Base-by-base conservation (phyloP, 805 yeast genomes). In the Saturnispora saitoi region DNA sequence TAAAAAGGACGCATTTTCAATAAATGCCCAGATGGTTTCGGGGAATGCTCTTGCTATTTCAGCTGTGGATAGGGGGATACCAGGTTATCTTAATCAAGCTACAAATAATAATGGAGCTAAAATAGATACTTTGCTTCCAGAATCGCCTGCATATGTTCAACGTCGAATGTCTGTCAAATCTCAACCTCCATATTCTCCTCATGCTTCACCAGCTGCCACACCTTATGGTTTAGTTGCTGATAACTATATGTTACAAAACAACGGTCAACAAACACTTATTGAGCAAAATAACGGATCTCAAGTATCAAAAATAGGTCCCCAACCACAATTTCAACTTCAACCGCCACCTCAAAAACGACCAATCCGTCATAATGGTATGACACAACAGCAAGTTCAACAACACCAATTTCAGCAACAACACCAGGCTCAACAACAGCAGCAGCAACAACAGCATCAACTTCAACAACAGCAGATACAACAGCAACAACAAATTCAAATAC, bases 351-450 rank as follows among this genome's bases (percentile, higher is more conserved):
- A 32, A 17, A 26, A 28, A 6, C 31, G 28, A 24, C 31, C 44
- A n/a, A 15, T 22, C 22, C 50, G 38, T n/a, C 22, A 34, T 9
- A 34, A 15, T 17, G 38, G 38, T 6, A 43, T 38, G 32, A 32
- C 31, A 39, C 51, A 43, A 15, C 43, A 55, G 28, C 53, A 29
- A 11, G n/a, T 52, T 49, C 31, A 42, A 48, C 37, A 40, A 43
- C 28, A 51, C 43, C 48, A 37, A 9, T 47, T 36, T 11, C 59
- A 45, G 17, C 43, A 46, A 34, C 53, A 36, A 19, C 53, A 43
- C 47, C 55, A 42, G 9, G 49, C n/a, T 29, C 49, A 32, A 19
- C 47, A 40, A 15, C 49, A 24, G 4, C 54, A 41, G 22, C 49
- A 29, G 22, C 48, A 47, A 14, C 51, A 44, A 11, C 56, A 44